A percentile compares a stretch with the other conserved stretches of the same genome.
Conservation (phyloP, 2,329 filamentous ascomycete species). For the Chaetomium strumarium region DNA sequence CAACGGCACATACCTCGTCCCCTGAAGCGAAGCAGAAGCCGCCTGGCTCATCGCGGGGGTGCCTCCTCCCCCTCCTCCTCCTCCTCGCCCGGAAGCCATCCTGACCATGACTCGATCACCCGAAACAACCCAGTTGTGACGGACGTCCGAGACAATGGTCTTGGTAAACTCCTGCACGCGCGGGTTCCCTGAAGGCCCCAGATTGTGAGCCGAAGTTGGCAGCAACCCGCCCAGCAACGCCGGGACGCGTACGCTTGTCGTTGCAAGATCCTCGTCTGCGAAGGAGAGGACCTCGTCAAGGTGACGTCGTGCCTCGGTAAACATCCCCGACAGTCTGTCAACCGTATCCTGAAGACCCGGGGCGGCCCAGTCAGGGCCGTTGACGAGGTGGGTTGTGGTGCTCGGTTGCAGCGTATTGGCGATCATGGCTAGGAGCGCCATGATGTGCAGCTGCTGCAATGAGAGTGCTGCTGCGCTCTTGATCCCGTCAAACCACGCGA, state of each 20-base stretch:
- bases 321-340: not conserved
- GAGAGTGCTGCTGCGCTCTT: not conserved
- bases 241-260: not conserved
- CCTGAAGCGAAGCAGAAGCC: conserved; percentile 12
- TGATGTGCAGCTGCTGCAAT: conserved; percentile 13
- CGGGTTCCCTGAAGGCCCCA: not conserved
- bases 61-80: conserved; percentile 3
- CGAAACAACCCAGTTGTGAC: conserved; percentile 20
- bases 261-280: not conserved
- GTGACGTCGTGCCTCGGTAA: not conserved
- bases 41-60: conserved; percentile 8
- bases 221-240: not conserved
- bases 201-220: not conserved
- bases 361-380: not conserved
- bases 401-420: conserved; percentile 17
- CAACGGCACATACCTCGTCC: conserved; percentile 28
- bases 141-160: conserved; percentile 17
- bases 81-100: conserved; percentile 17
- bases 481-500: conserved; percentile 11
- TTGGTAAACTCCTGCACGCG: conserved; percentile 17
- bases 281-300: not conserved
- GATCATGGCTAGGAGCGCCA: conserved; percentile 11
- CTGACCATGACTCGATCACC: conserved; percentile 21
- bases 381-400: conserved; percentile 6
- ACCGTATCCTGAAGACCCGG: conserved; percentile 1